phyloP scores from a whole-genome alignment of 495 filamentous ascomycete species.

The Penicillium chermesinum region DNA sequence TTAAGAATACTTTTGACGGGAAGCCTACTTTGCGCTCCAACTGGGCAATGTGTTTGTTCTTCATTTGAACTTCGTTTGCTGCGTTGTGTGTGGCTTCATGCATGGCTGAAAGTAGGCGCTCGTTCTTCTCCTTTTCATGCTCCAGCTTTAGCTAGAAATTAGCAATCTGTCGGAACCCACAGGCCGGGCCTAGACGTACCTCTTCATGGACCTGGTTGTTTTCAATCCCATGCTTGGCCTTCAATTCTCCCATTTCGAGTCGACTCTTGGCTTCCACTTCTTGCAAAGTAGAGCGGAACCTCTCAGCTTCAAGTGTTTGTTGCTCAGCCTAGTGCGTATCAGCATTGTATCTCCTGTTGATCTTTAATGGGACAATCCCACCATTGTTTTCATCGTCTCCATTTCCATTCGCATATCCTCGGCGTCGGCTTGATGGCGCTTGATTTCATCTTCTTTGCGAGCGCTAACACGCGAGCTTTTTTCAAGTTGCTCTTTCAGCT shows the following conservation, averaged over 20 bases:
- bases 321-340: constrained; percentile 17
- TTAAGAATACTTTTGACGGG: background rate
- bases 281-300: constrained; percentile 16
- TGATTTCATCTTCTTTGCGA: constrained; percentile 27
- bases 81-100: constrained; percentile 22
- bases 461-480: constrained; percentile 8
- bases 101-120: constrained; percentile 20
- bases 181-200: constrained; percentile 12
- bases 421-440: constrained; percentile 16
- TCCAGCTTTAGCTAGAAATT: constrained; percentile 12
- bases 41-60: constrained; percentile 31
- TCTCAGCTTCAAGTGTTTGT: constrained; percentile 19
- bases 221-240: constrained; percentile 14
- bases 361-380: constrained; percentile 4
- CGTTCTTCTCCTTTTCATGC: constrained; percentile 23
- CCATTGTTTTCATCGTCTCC: constrained; percentile 24
- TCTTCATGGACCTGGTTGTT: constrained; percentile 15
- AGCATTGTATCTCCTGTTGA: background rate
- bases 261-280: constrained; percentile 19
- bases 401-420: constrained; percentile 15
- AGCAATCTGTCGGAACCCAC: constrained; percentile 3
- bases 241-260: constrained; percentile 15
- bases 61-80: constrained; percentile 29
- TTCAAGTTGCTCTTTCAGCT: constrained; percentile 14
- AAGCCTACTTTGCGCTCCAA: constrained; percentile 39